Evolutionary conservation across 306 rosid species (phyloP).

Genomic region (Psophocarpus tetragonolobus): DNA sequence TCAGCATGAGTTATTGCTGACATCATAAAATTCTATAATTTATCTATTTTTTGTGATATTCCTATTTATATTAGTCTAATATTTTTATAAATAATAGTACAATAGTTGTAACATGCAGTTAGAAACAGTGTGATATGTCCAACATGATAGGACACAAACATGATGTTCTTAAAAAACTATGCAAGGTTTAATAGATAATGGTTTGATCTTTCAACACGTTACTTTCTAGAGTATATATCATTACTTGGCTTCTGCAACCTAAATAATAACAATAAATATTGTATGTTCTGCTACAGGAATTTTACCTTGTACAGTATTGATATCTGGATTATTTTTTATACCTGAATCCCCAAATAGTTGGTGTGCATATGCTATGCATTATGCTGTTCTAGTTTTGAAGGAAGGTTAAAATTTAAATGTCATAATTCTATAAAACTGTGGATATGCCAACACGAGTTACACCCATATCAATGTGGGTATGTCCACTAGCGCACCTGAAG

Average conservation of each 20-base stretch:
- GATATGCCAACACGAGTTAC: too few relatives aligned
- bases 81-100: background rate
- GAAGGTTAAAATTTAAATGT: too few relatives aligned
- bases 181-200: background rate
- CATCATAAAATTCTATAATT: background rate
- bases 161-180: background rate
- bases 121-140: background rate
- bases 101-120: background rate
- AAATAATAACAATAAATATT: background rate
- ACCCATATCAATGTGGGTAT: too few relatives aligned
- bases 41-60: background rate
- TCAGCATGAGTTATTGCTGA: background rate
- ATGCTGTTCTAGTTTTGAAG: conserved; percentile 1
- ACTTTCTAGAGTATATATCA: background rate
- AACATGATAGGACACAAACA: background rate
- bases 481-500: too few relatives aligned
- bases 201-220: conserved; percentile 26
- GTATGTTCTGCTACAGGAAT: conserved; percentile 55
- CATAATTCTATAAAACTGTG: too few relatives aligned
- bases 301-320: conserved; percentile 77
- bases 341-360: conserved; percentile 95
- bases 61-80: background rate
- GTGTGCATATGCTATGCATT: conserved; percentile 46
- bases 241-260: conserved; percentile 15
- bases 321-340: conserved; percentile 80